A percentile compares a stretch with the other conserved stretches of the same genome.
Conservation (phyloP, 306 rosid species). For the Delonix regia region DNA sequence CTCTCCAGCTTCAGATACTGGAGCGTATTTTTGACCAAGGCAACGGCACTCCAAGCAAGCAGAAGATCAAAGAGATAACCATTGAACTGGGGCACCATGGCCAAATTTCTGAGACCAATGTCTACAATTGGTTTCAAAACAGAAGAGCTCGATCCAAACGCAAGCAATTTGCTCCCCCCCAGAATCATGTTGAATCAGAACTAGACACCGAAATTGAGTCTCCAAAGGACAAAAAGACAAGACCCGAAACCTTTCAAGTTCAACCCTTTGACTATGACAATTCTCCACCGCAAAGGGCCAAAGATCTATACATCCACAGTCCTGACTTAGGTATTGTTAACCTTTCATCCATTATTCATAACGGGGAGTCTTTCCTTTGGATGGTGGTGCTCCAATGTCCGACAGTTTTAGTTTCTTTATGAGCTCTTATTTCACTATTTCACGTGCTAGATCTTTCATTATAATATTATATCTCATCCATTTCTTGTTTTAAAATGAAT, state of each 20-base stretch:
- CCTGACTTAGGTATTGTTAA: slow-evolving; percentile 51
- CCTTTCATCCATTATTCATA: not conserved
- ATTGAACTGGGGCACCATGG: slow-evolving; percentile 67
- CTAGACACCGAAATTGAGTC: slow-evolving; percentile 53
- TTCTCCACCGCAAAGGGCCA: slow-evolving; percentile 41
- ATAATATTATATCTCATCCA: no score
- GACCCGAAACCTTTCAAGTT: slow-evolving; percentile 37
- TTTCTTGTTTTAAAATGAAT: no score
- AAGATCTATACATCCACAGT: slow-evolving; percentile 50
- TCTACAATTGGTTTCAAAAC: slow-evolving; percentile 88
- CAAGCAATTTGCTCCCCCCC: slow-evolving; percentile 49
- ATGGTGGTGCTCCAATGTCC: no score
- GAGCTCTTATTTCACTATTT: no score
- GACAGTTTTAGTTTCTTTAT: no score
- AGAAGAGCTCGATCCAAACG: slow-evolving; percentile 83
- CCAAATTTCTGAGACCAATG: slow-evolving; percentile 79
- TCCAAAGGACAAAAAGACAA: slow-evolving; percentile 54
- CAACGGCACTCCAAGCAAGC: slow-evolving; percentile 71
- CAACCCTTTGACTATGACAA: slow-evolving; percentile 38
- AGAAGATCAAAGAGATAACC: slow-evolving; percentile 72
- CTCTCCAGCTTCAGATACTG: slow-evolving; percentile 73
- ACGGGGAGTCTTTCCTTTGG: no score
- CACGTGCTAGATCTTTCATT: no score
- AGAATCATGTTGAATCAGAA: slow-evolving; percentile 48
- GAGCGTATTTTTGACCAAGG: slow-evolving; percentile 72